Conservation (phyloP, 495 filamentous ascomycete genomes). For the Penicillium cinerascens region DNA sequence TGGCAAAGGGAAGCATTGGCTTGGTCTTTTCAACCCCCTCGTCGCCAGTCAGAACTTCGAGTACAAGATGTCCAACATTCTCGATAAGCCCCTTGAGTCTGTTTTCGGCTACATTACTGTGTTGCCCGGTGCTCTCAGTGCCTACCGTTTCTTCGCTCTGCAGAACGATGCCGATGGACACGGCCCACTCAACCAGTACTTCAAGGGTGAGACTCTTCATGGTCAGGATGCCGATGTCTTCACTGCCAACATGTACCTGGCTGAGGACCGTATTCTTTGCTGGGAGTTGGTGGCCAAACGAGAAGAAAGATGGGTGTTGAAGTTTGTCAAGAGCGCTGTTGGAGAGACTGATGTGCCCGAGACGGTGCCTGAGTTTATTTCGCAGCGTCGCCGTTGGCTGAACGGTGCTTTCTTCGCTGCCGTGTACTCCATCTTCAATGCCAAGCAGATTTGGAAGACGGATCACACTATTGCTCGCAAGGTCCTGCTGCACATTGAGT, state of each 20-base stretch:
- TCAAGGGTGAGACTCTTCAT: constrained; percentile 97
- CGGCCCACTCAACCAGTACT: constrained; percentile 95
- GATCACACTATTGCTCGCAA: constrained; percentile 90
- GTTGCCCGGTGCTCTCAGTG: constrained; percentile 87
- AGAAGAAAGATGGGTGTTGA: constrained; percentile 92
- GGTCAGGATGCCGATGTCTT: constrained; percentile 98
- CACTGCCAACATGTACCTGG: constrained; percentile 98
- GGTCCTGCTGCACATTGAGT: constrained; percentile 89
- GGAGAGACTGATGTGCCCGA: constrained; percentile 96
- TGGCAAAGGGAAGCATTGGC: constrained; percentile 79
- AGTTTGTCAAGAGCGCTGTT: constrained; percentile 92
- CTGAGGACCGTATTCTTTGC: constrained; percentile 97
- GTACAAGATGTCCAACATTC: constrained; percentile 99
- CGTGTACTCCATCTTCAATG: constrained; percentile 95
- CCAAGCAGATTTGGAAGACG: constrained; percentile 87
- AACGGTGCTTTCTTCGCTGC: constrained; percentile 99
- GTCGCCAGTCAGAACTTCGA: constrained; percentile 98
- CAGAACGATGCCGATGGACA: constrained; percentile 97
- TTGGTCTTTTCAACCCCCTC: constrained; percentile 86
- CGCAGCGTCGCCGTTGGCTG: constrained; percentile 91
- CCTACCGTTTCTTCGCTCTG: constrained; percentile 93
- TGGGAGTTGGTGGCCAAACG: constrained; percentile 98
- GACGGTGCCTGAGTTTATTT: constrained; percentile 80
- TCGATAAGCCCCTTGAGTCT: constrained; percentile 95
- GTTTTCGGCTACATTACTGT: constrained; percentile 99